These are phyloP conservation scores for Kurtzmaniella quercitrusa DNA, from an alignment of 1,139 yeast genomes.

Conservation along the genomic window DNA sequence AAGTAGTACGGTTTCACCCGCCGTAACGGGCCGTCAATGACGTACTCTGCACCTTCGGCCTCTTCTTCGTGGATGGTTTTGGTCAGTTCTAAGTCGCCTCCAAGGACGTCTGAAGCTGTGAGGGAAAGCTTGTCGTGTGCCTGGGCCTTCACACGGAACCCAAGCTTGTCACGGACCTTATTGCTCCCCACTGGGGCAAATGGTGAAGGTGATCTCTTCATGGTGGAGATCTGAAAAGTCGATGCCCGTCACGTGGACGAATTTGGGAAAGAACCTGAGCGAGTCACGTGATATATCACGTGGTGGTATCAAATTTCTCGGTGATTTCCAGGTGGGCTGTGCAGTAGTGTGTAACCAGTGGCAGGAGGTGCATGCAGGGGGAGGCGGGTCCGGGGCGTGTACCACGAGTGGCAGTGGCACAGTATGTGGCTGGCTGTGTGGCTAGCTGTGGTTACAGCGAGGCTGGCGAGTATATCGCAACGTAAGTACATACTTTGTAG, in stretches of 20 bases:
- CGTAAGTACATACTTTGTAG: too few species aligned
- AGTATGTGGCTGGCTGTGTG: too few species aligned
- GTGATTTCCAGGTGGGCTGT: too few species aligned
- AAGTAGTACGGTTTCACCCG: constrained; percentile 81
- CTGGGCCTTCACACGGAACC: constrained; percentile 47
- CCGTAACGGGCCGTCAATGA: constrained; percentile 58
- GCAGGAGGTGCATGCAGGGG: too few species aligned
- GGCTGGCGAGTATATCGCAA: too few species aligned
- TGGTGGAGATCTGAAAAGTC: neutral
- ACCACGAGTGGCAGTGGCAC: too few species aligned
- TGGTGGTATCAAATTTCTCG: too few species aligned
- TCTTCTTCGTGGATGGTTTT: constrained; percentile 53
- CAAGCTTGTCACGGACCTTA: constrained; percentile 40
- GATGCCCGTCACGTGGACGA: neutral
- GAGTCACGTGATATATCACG: neutral
- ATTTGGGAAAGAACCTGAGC: neutral
- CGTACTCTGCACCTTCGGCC: constrained; percentile 48
- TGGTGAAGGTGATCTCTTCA: constrained; percentile 21
- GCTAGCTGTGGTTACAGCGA: too few species aligned
- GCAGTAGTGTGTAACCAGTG: too few species aligned
- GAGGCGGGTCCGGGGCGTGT: too few species aligned
- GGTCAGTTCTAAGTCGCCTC: constrained; percentile 21
- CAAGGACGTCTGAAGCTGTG: constrained; percentile 40
- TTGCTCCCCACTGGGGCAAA: constrained; percentile 14
- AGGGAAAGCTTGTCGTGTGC: constrained; percentile 37